Evolutionary conservation across 1,139 yeast genomes (phyloP).

Genomic region (Candida tropicalis): DNA sequence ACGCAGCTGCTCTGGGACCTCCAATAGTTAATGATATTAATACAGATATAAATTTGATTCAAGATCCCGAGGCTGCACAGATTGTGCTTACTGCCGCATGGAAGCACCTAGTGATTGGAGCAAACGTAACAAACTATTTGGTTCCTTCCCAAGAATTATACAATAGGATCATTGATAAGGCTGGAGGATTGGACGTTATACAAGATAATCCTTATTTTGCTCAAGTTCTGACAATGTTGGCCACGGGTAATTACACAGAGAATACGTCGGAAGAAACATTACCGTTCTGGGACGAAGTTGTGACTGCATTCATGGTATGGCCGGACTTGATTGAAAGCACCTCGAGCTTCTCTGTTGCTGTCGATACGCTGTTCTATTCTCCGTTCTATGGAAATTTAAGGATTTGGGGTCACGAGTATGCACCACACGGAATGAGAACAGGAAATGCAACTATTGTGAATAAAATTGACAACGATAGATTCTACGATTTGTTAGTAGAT

Average conservation of each 20-base stretch:
- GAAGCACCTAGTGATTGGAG: slow-evolving; percentile 38
- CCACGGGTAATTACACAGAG: slow-evolving; percentile 33
- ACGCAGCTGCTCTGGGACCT: slow-evolving; percentile 34
- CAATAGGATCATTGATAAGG: slow-evolving; percentile 32
- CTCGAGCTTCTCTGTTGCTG: slow-evolving; percentile 30
- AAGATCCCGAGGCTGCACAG: slow-evolving; percentile 49
- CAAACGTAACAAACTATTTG: slow-evolving; percentile 41
- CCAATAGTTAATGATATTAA: slow-evolving; percentile 31
- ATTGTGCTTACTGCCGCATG: slow-evolving; percentile 41
- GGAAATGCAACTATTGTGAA: slow-evolving; percentile 39
- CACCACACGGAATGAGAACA: slow-evolving; percentile 29
- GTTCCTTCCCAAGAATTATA: slow-evolving; percentile 40
- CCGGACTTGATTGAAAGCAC: slow-evolving; percentile 32
- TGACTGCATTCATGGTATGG: slow-evolving; percentile 32
- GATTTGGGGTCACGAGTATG: slow-evolving; percentile 32
- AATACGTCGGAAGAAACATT: slow-evolving; percentile 26
- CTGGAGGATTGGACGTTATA: slow-evolving; percentile 29
- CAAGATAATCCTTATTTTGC: slow-evolving; percentile 25
- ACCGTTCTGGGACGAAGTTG: slow-evolving; percentile 46
- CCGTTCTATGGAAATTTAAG: slow-evolving; percentile 43
- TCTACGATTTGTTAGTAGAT: slow-evolving; percentile 31
- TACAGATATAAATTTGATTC: slow-evolving; percentile 44
- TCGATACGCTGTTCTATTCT: slow-evolving; percentile 39
- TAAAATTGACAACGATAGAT: slow-evolving; percentile 26
- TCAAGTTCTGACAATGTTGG: slow-evolving; percentile 26